phyloP scores from a whole-genome alignment of 495 filamentous ascomycete genomes.

The Penicillium mononematosum region DNA sequence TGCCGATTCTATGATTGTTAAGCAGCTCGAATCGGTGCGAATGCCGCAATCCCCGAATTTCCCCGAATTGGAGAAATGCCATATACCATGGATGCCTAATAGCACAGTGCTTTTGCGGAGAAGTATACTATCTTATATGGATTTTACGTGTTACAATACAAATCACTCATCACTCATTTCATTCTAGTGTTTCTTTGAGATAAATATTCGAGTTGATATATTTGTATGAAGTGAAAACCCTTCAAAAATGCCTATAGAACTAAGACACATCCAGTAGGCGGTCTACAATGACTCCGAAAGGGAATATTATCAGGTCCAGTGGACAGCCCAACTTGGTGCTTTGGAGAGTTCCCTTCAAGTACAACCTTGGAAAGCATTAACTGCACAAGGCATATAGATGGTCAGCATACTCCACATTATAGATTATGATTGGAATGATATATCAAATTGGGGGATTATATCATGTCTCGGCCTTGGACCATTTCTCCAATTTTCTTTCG shows the following conservation, averaged over 20 bases:
- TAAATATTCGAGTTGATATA: background rate
- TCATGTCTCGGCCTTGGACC: no score
- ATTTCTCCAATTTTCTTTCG: background rate
- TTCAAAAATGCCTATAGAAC: background rate
- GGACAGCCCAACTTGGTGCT: background rate
- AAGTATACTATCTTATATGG: background rate
- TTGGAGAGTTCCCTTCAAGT: no score
- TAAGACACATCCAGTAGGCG: background rate
- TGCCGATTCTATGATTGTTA: background rate
- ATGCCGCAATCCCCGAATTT: background rate
- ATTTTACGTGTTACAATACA: background rate
- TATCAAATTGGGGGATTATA: conserved; percentile 1
- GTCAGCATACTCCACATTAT: background rate
- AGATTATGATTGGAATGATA: background rate
- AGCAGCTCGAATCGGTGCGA: background rate
- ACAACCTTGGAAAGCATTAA: no score
- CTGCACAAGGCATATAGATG: background rate
- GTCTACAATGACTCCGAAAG: background rate
- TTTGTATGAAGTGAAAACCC: background rate
- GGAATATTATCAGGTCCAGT: no score
- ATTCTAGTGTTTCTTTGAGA: background rate
- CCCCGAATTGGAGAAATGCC: background rate
- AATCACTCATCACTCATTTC: background rate
- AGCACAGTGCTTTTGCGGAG: background rate
- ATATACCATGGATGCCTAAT: no score